Evolutionary conservation across 176 grass and related monocot genomes (phyloP), one percentile per base, ranked within the genome.

Genomic region (Ananas comosus): DNA sequence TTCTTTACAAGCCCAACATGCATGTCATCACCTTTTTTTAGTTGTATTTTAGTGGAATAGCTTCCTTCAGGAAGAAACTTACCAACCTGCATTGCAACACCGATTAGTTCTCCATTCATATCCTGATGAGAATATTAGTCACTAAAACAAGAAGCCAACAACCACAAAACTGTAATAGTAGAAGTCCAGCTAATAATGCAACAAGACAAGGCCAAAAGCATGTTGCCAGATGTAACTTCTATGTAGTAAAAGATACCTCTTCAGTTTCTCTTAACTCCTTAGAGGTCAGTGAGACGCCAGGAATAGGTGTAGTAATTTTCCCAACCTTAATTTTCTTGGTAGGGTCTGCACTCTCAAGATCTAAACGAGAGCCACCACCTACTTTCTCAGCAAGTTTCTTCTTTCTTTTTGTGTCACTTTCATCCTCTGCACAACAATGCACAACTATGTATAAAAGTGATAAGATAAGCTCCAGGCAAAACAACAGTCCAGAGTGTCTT

Each of bases 201-300:
- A 52, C 47, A 70, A 66, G 24, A 73, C 24, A 2, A 79, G 11
- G 17, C 1, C 25, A 64, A 83, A 11, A 83, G 24, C 73, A 75
- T 49, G 72, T 27, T 17, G 64, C 64, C 19, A 65, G 48, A 69
- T 70, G 29, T 49, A 67, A 74, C 63, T 65, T 75, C 6, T 71
- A n/a, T 6, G 54, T 58, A 58, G 54, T 59, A 21, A 65, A 70
- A 74, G 18, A 59, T 82, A 97, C 94, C 87, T 99, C 89, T 85
- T 87, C 92, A 22, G 65, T 52, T 70, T 87, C 89, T 92, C 80
- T 82, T 57, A 70, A 72, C 64, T 99, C 87, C 72, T 82, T 92
- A 68, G 80, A 83, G 8, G 79, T 83, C 66, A 81, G 85, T 72
- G 84, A 71, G 64, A 67, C 53, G 27, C 22, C 81, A 69, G 54